These are phyloP conservation scores for Puccinia triticina DNA, from an alignment of 1,284 basidiomycete genomes.

Conservation along the genomic window DNA sequence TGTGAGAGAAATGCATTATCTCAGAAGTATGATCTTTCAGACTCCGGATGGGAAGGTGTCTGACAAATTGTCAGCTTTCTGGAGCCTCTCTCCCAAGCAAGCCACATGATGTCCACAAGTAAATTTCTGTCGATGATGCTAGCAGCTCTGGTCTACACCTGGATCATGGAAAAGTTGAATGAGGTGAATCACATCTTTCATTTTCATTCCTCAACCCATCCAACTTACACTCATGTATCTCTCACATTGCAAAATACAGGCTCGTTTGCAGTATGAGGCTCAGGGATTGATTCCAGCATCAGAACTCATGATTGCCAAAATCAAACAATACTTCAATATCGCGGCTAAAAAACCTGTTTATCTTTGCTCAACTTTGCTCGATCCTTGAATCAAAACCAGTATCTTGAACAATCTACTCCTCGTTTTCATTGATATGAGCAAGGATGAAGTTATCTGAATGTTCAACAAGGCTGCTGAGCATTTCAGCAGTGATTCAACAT, in stretches of 20 bases:
- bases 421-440: not conserved
- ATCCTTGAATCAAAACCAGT: slow-evolving; percentile 8
- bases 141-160: not conserved
- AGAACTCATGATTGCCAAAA: not conserved
- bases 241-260: not conserved
- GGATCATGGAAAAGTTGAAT: not conserved
- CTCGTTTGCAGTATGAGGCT: not conserved
- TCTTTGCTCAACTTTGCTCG: slow-evolving; percentile 1
- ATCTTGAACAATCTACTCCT: not conserved
- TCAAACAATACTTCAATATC: not conserved
- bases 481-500: not conserved
- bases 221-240: not conserved
- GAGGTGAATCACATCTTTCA: not conserved
- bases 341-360: not conserved
- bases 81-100: not conserved
- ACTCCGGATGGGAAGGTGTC: not conserved
- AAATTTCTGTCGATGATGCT: not conserved
- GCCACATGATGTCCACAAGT: not conserved
- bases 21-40: not conserved
- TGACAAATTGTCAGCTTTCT: not conserved
- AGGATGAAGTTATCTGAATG: not conserved
- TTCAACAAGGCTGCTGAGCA: not conserved
- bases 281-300: slow-evolving; percentile 13
- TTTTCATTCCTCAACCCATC: not conserved
- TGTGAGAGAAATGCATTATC: not conserved